A percentile compares a stretch with the other conserved stretches of the same genome.
Conservation (phyloP, 352 stramenopile genomes). For the Phytophthora constricta region DNA sequence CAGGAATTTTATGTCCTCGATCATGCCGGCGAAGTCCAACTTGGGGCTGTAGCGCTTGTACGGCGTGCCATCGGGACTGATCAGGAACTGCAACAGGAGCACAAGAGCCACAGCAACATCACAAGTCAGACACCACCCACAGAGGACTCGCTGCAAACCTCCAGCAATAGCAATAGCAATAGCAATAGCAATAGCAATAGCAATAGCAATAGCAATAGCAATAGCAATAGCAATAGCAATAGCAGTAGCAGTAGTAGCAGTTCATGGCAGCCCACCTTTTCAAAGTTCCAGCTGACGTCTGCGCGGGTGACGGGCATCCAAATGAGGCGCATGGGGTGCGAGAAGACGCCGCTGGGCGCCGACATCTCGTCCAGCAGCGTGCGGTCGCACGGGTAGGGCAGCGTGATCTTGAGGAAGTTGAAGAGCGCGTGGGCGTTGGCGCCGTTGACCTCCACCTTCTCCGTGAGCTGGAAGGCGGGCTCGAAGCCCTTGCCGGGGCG, state of each 20-base stretch:
- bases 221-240: no score
- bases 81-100: constrained; percentile 69
- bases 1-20: constrained; percentile 73
- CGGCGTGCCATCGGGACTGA: constrained; percentile 75
- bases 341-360: constrained; percentile 76
- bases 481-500: constrained; percentile 75
- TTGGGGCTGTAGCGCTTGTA: constrained; percentile 86
- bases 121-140: constrained; percentile 1
- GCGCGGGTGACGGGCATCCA: constrained; percentile 85
- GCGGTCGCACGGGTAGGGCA: constrained; percentile 75
- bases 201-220: no score
- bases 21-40: constrained; percentile 65
- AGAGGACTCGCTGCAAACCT: not conserved
- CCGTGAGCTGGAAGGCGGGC: constrained; percentile 73
- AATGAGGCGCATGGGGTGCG: constrained; percentile 83
- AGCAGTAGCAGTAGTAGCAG: no score
- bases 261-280: constrained; percentile 61
- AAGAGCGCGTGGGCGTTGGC: constrained; percentile 81
- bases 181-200: no score
- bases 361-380: constrained; percentile 86
- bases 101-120: no score
- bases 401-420: constrained; percentile 76
- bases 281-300: constrained; percentile 87
- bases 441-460: constrained; percentile 85
- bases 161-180: not conserved